Conservation (phyloP, 2,329 filamentous ascomycete genomes). For the Phialocephala sp. region DNA sequence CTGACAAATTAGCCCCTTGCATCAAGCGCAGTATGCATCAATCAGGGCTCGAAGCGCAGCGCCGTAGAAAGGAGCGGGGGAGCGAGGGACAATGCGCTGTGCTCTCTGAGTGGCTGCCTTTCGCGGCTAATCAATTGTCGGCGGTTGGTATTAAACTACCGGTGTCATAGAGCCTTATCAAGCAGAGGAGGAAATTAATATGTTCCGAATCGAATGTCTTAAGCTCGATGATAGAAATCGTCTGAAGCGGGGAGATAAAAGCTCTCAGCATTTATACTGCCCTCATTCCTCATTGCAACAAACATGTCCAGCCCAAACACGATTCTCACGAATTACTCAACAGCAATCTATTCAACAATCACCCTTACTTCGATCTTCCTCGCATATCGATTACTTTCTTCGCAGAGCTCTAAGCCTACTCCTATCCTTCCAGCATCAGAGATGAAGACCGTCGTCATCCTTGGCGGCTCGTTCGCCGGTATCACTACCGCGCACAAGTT, state of each 20-base stretch:
- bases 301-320: background rate
- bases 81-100: no score
- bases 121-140: background rate
- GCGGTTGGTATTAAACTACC: background rate
- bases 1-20: conserved; percentile 5
- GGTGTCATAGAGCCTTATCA: background rate
- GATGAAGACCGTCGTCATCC: conserved; percentile 42
- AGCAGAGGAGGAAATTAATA: background rate
- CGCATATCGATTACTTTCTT: conserved; percentile 8
- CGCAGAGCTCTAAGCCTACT: background rate
- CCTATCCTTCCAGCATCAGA: conserved; percentile 8
- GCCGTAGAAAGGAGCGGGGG: no score
- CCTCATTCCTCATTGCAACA: background rate
- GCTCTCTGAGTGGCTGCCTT: background rate
- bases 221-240: background rate
- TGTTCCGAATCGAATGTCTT: background rate
- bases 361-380: background rate
- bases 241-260: conserved; percentile 7
- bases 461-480: conserved; percentile 43
- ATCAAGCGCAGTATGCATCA: background rate
- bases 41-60: background rate
- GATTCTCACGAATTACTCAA: background rate
- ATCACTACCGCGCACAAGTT: conserved; percentile 42
- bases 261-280: background rate
- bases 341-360: conserved; percentile 7